phyloP scores from a whole-genome alignment of 2,329 filamentous ascomycete genomes.

The Botryotinia narcissicola region DNA sequence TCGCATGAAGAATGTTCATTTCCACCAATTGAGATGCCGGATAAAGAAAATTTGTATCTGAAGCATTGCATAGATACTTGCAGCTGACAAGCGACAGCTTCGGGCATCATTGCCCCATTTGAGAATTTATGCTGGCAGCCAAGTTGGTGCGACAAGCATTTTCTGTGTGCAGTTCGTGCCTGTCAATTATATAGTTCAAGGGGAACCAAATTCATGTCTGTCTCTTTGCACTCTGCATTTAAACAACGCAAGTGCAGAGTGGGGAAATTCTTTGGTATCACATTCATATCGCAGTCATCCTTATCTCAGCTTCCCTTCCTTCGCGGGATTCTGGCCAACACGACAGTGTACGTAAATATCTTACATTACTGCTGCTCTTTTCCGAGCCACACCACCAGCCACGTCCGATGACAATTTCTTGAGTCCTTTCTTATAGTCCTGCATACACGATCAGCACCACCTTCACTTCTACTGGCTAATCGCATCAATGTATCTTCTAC shows the following conservation, averaged over 20 bases:
- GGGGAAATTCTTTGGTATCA: not conserved
- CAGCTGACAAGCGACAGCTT: conserved; percentile 8
- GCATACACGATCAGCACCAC: conserved; percentile 16
- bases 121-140: not conserved
- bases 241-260: not conserved
- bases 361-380: conserved; percentile 2
- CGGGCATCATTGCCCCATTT: not conserved
- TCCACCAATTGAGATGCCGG: not conserved
- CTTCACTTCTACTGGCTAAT: conserved; percentile 11
- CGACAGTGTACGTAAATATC: not conserved
- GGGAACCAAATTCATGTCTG: not conserved
- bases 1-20: not conserved
- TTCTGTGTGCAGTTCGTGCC: not conserved
- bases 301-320: conserved; percentile 3
- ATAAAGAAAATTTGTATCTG: not conserved
- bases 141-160: not conserved
- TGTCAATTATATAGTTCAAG: not conserved
- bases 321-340: not conserved
- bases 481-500: not conserved
- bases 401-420: conserved; percentile 9
- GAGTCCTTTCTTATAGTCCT: not conserved
- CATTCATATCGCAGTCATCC: not conserved
- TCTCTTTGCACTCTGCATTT: not conserved
- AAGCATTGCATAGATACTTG: conserved; percentile 1
- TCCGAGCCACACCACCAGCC: conserved; percentile 13